phyloP scores from a whole-genome alignment of 495 filamentous ascomycete genomes.

The Neurospora sp. region DNA sequence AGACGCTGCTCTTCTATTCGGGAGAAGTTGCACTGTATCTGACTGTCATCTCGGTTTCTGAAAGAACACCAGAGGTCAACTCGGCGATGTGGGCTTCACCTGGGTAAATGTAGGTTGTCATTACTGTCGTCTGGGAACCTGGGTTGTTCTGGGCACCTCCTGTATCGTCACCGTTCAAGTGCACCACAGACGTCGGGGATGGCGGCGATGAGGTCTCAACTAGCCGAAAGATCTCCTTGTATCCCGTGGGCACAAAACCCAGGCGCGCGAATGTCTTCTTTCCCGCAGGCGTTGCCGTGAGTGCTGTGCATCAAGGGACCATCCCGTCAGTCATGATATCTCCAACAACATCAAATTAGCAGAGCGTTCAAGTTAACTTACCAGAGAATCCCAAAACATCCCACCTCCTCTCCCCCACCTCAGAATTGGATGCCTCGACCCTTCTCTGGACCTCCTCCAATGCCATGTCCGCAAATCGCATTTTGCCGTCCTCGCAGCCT shows the following conservation, averaged over 20 bases:
- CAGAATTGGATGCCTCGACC: neutral
- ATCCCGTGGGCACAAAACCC: constrained; percentile 21
- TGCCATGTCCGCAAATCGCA: constrained; percentile 15
- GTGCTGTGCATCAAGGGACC: constrained; percentile 6
- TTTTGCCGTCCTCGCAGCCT: neutral
- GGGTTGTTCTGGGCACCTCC: neutral
- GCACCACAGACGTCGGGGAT: neutral
- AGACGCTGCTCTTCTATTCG: neutral
- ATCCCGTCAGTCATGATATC: neutral
- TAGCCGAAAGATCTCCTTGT: constrained; percentile 15
- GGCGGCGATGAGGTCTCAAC: neutral
- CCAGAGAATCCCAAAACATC: constrained; percentile 21
- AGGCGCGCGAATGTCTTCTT: constrained; percentile 16
- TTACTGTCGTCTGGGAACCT: neutral
- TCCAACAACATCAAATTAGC: neutral
- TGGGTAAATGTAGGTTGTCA: constrained; percentile 12
- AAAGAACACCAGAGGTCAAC: neutral
- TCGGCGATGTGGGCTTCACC: neutral
- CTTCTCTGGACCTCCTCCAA: constrained; percentile 13
- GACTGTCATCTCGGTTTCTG: constrained; percentile 2
- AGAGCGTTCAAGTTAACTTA: neutral
- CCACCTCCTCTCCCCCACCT: constrained; percentile 7
- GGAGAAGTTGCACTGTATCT: neutral
- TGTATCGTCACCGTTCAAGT: neutral
- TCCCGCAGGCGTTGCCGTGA: constrained; percentile 20